Conservation (phyloP, 129 eudicot genomes). For the Scalesia atractyloides region DNA sequence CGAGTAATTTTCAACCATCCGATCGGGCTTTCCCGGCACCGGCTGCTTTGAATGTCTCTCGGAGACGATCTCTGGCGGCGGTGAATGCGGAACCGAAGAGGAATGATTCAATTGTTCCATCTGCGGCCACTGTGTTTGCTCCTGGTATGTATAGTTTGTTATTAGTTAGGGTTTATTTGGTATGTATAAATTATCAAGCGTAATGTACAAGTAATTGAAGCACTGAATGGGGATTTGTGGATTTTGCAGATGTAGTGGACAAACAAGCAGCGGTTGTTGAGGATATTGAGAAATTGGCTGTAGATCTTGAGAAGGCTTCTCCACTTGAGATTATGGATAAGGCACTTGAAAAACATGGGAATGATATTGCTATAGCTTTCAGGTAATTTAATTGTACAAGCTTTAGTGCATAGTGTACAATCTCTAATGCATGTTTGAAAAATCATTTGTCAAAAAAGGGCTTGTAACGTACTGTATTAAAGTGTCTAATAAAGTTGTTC, state of each 20-base stretch:
- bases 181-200: background rate
- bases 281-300: constrained; percentile 68
- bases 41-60: constrained; percentile 40
- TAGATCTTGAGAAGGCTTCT: constrained; percentile 76
- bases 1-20: constrained; percentile 59
- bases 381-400: constrained; percentile 54
- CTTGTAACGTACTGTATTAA: no score
- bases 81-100: constrained; percentile 74
- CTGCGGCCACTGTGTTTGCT: constrained; percentile 68
- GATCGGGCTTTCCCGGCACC: constrained; percentile 41
- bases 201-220: background rate
- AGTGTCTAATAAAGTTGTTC: no score
- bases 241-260: constrained; percentile 54
- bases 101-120: constrained; percentile 72
- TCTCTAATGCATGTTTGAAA: background rate
- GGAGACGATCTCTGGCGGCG: constrained; percentile 44
- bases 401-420: background rate
- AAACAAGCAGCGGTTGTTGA: constrained; percentile 56
- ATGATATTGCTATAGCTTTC: constrained; percentile 94
- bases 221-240: background rate
- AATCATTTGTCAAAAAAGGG: no score
- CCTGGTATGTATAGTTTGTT: constrained; percentile 48
- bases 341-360: constrained; percentile 83
- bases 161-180: constrained; percentile 6
- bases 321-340: constrained; percentile 93